Evolutionary conservation across 2,329 filamentous ascomycete species (phyloP).

Genomic region (Apiospora marii): DNA sequence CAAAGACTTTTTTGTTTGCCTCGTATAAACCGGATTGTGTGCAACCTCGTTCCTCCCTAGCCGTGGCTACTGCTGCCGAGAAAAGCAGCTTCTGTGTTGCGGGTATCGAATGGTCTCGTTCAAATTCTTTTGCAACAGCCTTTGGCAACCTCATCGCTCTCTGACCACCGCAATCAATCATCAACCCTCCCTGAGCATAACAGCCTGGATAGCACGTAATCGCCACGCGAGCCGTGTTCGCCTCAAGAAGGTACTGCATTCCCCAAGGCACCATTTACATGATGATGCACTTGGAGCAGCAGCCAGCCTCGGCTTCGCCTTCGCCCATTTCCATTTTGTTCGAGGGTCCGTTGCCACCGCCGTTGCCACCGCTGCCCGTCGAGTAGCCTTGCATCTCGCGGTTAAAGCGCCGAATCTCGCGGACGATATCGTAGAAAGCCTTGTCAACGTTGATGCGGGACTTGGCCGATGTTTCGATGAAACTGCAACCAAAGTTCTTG

Average conservation of each 20-base stretch:
- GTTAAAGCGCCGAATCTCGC: conserved; percentile 98
- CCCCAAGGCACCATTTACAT: conserved; percentile 66
- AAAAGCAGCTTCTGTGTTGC: conserved; percentile 24
- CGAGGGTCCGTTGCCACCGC: conserved; percentile 66
- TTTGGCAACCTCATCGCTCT: conserved; percentile 2
- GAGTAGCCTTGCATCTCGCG: conserved; percentile 94
- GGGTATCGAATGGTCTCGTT: conserved; percentile 25
- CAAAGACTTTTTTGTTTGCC: conserved; percentile 35
- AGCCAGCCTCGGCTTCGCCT: conserved; percentile 73
- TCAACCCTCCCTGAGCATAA: conserved; percentile 14
- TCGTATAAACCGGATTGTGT: conserved; percentile 39
- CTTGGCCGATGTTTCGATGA: conserved; percentile 99
- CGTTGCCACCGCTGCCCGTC: conserved; percentile 70
- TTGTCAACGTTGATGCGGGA: conserved; percentile 98
- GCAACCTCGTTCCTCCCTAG: conserved; percentile 34
- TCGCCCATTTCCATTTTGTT: conserved; percentile 84
- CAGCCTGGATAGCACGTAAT: not conserved
- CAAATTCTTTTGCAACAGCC: conserved; percentile 21
- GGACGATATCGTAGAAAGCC: conserved; percentile 97
- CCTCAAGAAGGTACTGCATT: not conserved
- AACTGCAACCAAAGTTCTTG: conserved; percentile 91
- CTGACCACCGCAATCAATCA: not conserved
- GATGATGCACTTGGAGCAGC: conserved; percentile 86
- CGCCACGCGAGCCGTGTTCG: not conserved
- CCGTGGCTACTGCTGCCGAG: conserved; percentile 23